These are phyloP conservation scores for Piromyces sp. DNA, from an alignment of 192 early-diverging fungal genomes.

Conservation along the genomic window DNA sequence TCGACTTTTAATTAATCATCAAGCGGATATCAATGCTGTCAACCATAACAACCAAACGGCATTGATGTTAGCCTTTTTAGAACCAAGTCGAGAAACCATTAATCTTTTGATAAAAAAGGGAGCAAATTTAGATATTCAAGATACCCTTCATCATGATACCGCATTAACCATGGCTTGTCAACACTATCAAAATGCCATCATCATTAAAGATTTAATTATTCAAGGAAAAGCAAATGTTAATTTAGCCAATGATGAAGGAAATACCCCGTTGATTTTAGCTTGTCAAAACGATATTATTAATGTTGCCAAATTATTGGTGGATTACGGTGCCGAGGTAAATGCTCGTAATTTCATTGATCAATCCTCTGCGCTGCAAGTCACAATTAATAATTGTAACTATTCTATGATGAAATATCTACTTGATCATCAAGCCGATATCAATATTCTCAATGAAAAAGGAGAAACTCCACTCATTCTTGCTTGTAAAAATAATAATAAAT, in stretches of 20 bases:
- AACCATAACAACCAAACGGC: background rate
- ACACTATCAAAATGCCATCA: background rate
- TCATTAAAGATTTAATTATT: background rate
- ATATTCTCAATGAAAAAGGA: background rate
- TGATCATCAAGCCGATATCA: background rate
- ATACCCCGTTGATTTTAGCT: background rate
- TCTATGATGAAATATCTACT: background rate
- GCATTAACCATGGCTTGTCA: background rate
- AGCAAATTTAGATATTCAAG: background rate
- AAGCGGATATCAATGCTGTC: background rate
- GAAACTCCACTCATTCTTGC: background rate
- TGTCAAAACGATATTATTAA: background rate
- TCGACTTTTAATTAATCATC: background rate
- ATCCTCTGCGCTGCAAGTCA: background rate
- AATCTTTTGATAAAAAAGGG: background rate
- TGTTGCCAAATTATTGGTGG: background rate
- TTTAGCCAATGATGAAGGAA: background rate
- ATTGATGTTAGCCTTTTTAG: background rate
- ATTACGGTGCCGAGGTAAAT: background rate
- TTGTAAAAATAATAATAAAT: background rate
- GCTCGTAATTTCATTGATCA: background rate
- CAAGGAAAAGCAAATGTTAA: background rate
- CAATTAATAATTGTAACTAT: background rate
- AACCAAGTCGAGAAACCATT: background rate
- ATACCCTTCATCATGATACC: background rate